Percentiles rank a stretch among this genome's conserved stretches.
phyloP scores from a whole-genome alignment of 2,329 filamentous ascomycete species.

The Fusarium oxysporum region DNA sequence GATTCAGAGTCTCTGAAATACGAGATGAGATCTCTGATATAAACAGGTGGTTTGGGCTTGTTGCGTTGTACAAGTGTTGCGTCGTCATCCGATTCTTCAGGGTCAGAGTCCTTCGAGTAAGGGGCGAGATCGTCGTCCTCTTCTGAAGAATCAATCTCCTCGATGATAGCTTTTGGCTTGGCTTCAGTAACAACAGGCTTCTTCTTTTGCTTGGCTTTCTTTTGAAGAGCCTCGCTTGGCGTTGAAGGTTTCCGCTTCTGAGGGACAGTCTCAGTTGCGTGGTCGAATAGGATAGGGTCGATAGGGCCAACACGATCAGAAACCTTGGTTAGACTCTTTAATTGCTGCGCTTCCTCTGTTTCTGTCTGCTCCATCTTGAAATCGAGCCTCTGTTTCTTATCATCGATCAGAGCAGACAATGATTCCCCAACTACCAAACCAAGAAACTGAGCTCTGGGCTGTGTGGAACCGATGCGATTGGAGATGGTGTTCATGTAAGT shows the following conservation, averaged over 20 bases:
- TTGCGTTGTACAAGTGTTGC: slow-evolving; percentile 86
- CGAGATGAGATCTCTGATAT: slow-evolving; percentile 84
- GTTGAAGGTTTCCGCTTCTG: slow-evolving; percentile 3
- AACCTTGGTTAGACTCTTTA: slow-evolving; percentile 72
- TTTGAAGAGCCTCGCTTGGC: slow-evolving; percentile 10
- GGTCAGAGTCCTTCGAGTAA: slow-evolving; percentile 88
- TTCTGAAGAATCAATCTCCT: slow-evolving; percentile 73
- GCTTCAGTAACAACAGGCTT: slow-evolving; percentile 46
- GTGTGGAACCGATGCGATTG: slow-evolving; percentile 83
- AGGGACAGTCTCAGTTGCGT: not conserved
- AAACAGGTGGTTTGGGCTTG: slow-evolving; percentile 87
- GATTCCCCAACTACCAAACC: slow-evolving; percentile 90
- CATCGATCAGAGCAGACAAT: slow-evolving; percentile 71
- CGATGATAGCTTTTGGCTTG: slow-evolving; percentile 64
- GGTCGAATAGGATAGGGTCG: slow-evolving; percentile 58
- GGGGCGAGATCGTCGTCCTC: slow-evolving; percentile 76
- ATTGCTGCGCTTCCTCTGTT: slow-evolving; percentile 78
- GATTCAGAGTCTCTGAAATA: slow-evolving; percentile 85
- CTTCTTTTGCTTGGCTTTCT: slow-evolving; percentile 47
- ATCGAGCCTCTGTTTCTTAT: slow-evolving; percentile 77
- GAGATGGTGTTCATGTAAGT: slow-evolving; percentile 83
- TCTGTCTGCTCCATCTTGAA: slow-evolving; percentile 87
- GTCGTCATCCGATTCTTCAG: slow-evolving; percentile 93
- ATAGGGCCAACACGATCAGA: slow-evolving; percentile 72
- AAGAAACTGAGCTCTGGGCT: slow-evolving; percentile 79